These are phyloP conservation scores for Daedaleopsis sinensis DNA, from an alignment of 768 basidiomycete genomes.

Conservation along the genomic window DNA sequence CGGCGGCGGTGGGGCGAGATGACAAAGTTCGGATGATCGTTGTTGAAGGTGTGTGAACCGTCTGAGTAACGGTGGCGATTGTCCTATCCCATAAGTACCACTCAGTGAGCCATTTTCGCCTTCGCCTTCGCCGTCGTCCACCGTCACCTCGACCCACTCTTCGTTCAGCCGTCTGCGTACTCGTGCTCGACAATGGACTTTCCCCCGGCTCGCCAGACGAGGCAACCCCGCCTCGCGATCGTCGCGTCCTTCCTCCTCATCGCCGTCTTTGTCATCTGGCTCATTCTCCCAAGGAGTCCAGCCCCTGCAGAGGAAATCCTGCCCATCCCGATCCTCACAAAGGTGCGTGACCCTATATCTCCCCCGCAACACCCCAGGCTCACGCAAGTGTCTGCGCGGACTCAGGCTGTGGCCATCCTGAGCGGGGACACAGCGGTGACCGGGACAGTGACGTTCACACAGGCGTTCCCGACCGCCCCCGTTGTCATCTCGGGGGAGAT, in stretches of 20 bases:
- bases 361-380: too few relatives aligned
- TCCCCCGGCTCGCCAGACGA: constrained; percentile 13
- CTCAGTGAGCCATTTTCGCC: neutral
- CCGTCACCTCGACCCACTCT: neutral
- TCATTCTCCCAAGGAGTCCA: constrained; percentile 15
- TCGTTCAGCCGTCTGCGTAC: neutral
- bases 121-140: neutral
- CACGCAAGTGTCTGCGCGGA: neutral
- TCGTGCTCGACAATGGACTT: constrained; percentile 8
- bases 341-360: constrained; percentile 10
- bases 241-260: constrained; percentile 24
- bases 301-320: constrained; percentile 6
- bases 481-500: constrained; percentile 68
- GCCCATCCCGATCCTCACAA: constrained; percentile 18
- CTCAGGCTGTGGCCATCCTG: constrained; percentile 62
- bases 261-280: constrained; percentile 25
- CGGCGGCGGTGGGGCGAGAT: neutral
- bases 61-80: neutral
- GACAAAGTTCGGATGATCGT: neutral
- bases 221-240: constrained; percentile 23
- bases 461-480: constrained; percentile 48
- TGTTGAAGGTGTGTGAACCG: neutral
- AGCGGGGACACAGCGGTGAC: constrained; percentile 58
- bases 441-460: constrained; percentile 70
- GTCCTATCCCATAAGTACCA: neutral